Conservation (phyloP, 768 basidiomycete species). For the Chalciporus chontae region DNA sequence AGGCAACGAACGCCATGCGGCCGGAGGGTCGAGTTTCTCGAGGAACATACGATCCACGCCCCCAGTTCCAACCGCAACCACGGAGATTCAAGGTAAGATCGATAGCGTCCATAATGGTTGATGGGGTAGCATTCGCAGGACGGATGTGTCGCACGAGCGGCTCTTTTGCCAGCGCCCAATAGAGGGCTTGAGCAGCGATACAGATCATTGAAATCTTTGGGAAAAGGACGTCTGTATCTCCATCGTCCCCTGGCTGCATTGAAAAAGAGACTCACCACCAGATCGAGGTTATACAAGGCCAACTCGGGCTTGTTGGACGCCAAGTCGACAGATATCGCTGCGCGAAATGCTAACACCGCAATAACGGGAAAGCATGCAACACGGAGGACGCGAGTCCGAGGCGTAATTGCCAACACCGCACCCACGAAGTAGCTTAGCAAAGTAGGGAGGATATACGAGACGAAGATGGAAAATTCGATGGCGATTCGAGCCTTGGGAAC, state of each 20-base stretch:
- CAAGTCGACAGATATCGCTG: constrained; percentile 20
- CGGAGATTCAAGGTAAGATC: constrained; percentile 53
- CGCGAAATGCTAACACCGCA: constrained; percentile 41
- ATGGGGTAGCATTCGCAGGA: not conserved
- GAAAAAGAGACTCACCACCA: constrained; percentile 8
- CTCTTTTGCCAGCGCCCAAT: constrained; percentile 11
- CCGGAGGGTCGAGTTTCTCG: constrained; percentile 40
- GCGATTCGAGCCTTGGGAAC: constrained; percentile 15
- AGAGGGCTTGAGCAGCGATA: constrained; percentile 8
- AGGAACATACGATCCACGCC: constrained; percentile 25
- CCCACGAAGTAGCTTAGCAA: constrained; percentile 43
- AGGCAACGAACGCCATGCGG: constrained; percentile 33
- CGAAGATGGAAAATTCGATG: constrained; percentile 32
- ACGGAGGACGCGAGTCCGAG: constrained; percentile 42
- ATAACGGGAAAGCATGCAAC: constrained; percentile 45
- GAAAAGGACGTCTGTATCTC: not conserved
- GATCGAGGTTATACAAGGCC: constrained; percentile 5
- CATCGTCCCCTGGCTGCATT: not conserved
- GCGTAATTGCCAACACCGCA: constrained; percentile 48
- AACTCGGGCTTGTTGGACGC: not conserved
- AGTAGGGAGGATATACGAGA: constrained; percentile 38
- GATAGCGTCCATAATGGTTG: constrained; percentile 34
- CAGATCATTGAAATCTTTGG: constrained; percentile 9
- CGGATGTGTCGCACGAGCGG: constrained; percentile 9
- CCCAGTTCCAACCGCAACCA: constrained; percentile 60